A percentile compares a stretch with the other conserved stretches of the same genome.
These are phyloP conservation scores for Gaeumannomyces sp. DNA, from an alignment of 2,329 filamentous ascomycete genomes.

Conservation along the genomic window DNA sequence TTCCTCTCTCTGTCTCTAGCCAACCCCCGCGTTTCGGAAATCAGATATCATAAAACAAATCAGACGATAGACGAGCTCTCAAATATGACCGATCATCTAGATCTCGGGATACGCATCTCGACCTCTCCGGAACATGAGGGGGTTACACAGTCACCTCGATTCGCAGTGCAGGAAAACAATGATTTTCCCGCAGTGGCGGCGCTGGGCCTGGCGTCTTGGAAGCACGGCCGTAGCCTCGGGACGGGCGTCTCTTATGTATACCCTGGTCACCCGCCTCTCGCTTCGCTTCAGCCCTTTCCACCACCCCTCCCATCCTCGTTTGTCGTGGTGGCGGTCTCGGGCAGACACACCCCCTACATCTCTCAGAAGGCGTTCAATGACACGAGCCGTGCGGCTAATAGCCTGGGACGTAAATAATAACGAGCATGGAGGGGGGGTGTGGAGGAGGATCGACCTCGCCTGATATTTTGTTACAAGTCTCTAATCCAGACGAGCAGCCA, in stretches of 20 bases:
- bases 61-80: neutral
- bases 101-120: neutral
- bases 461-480: no score
- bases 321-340: no score
- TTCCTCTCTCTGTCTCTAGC: no score
- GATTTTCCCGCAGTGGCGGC: neutral
- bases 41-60: neutral
- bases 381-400: no score
- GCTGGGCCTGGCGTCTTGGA: neutral
- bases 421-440: no score
- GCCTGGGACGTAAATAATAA: no score
- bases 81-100: neutral
- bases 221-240: neutral
- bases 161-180: neutral
- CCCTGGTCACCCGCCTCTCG: neutral
- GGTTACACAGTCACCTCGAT: neutral
- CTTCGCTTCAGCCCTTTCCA: neutral
- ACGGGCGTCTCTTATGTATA: neutral
- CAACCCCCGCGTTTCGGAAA: no score
- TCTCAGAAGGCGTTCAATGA: no score
- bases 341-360: no score
- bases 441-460: no score
- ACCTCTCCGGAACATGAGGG: neutral
- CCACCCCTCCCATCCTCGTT: no score
- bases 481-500: no score